Conservation (phyloP, 2,329 filamentous ascomycete genomes). For the Chalara sp. region DNA sequence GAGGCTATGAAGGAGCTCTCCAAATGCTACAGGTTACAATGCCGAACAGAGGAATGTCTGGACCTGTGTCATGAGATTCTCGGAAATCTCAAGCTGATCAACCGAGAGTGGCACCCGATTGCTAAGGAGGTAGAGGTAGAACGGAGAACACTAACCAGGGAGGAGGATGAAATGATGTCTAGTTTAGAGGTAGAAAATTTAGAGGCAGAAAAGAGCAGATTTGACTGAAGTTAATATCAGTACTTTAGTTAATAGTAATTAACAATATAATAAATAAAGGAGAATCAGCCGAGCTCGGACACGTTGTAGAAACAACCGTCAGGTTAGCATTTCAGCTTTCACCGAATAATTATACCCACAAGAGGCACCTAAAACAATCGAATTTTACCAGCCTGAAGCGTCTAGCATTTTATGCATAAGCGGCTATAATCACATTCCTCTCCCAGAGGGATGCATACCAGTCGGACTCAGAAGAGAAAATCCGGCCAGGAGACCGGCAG, state of each 20-base stretch:
- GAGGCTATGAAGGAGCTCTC: not conserved
- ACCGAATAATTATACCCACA: not conserved
- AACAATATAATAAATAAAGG: no score
- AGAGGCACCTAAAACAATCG: not conserved
- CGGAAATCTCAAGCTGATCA: not conserved
- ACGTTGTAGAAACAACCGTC: not conserved
- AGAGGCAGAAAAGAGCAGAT: not conserved
- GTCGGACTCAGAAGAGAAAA: no score
- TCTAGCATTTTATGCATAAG: no score
- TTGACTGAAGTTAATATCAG: not conserved
- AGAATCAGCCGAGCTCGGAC: no score
- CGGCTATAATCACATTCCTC: no score
- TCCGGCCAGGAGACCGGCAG: no score
- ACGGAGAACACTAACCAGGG: not conserved
- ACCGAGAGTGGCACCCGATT: not conserved
- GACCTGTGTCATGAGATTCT: not conserved
- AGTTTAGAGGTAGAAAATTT: not conserved
- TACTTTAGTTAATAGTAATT: no score
- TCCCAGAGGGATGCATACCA: no score
- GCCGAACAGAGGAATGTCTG: not conserved
- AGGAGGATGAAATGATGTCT: not conserved
- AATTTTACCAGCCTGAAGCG: no score
- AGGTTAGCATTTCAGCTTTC: not conserved
- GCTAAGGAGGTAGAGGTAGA: not conserved
- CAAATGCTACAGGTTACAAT: not conserved